Base-by-base conservation (phyloP, 495 filamentous ascomycete genomes). In the Daldinia childiae region DNA sequence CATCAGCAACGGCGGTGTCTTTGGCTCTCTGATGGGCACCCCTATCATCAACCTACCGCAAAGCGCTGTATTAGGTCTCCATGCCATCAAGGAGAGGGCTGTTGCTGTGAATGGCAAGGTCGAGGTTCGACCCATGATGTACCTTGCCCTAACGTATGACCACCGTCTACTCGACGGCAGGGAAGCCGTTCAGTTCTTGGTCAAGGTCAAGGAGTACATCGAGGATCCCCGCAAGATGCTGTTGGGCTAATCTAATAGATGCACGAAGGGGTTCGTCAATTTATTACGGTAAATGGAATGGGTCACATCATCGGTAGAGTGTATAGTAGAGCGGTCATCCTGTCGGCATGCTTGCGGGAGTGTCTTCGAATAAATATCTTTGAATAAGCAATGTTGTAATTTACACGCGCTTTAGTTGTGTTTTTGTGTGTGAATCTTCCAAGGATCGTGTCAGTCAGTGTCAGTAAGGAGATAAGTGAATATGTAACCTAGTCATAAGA, bases 1-100 rank as follows among this genome's bases (percentile, higher is more conserved):
- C 52, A 99, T 99, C 83, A 97, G 93, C 87, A 99, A 99, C 80
- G 93, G 88, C 21, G 88, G 88, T 54, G 87, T 88, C 48, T 90
- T 90, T 66, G 87, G 87, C 30, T 87, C 85, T 12, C 80, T 98
- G 68, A 97, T 97, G 93, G 95, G 95, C 29, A 99, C 95, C 0
- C 95, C 95, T n/a, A 99, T 99, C 78, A 98, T 99, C 84, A 99
- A 99, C 81, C 84, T 97, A 26, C 95, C 95, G 21, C 95, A 99
- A 80, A 95, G 92, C 39, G 95, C 95, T 58, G 95, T 99, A 27
- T 86, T 99, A 63, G 95, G 95, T 62, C 89, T 99, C n/a, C 95
- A 99, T 80, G 93, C 95, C 30, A 98, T 97, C 80, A 98, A 98
- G 86, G 94, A 99, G 43, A 94, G 91, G 76, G 88, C 95, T 0